Conservation (phyloP, 2,329 filamentous ascomycete genomes). For the Davidsoniella eucalypti region DNA sequence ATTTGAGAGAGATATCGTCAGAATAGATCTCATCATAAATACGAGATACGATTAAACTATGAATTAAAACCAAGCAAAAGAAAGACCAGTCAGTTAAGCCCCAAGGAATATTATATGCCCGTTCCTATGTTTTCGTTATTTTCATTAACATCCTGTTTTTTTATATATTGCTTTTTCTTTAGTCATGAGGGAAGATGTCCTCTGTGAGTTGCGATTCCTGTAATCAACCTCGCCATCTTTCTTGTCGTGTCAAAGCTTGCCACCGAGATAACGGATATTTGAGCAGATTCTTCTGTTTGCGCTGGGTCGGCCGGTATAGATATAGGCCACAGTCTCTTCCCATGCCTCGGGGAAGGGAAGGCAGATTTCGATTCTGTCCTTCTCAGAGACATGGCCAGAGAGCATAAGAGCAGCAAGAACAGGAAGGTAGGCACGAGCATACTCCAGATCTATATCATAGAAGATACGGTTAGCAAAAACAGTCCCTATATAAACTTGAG, state of each 20-base stretch:
- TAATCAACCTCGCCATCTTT: too few species aligned
- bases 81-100: too few species aligned
- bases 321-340: constrained; percentile 36
- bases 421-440: constrained; percentile 33
- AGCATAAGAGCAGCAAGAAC: constrained; percentile 37
- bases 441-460: constrained; percentile 26
- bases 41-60: too few species aligned
- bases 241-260: constrained; percentile 20
- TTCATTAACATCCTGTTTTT: too few species aligned
- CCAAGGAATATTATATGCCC: too few species aligned
- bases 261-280: constrained; percentile 40
- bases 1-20: too few species aligned
- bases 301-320: constrained; percentile 35
- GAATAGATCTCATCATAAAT: too few species aligned
- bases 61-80: too few species aligned
- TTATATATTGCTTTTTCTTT: too few species aligned
- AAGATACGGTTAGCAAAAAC: constrained; percentile 3
- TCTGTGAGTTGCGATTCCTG: too few species aligned
- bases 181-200: too few species aligned
- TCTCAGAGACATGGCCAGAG: constrained; percentile 32
- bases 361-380: constrained; percentile 40
- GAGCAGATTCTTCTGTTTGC: constrained; percentile 29
- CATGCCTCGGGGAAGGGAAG: constrained; percentile 40
- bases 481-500: background rate
- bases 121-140: too few species aligned